Evolutionary conservation across 148 eudicot species (phyloP).

Genomic region (Euryodendron excelsum): DNA sequence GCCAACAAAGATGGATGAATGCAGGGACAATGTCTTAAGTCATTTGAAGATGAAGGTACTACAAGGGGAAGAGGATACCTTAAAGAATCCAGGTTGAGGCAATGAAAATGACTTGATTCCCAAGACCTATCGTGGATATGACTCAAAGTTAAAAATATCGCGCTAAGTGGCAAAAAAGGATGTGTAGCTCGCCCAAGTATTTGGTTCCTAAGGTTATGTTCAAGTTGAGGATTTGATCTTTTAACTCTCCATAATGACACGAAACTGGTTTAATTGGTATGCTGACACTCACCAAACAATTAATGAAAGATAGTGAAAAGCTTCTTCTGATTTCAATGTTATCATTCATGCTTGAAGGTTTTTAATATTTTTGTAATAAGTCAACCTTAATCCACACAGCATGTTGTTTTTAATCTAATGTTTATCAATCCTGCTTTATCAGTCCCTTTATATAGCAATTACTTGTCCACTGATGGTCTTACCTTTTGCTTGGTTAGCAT

Average conservation of each 20-base stretch:
- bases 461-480: background rate
- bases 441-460: background rate
- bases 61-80: background rate
- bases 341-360: background rate
- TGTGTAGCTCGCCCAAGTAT: background rate
- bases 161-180: no score
- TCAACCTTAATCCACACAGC: background rate
- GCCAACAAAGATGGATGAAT: background rate
- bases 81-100: background rate
- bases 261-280: background rate
- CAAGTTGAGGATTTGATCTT: background rate
- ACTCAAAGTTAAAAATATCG: background rate
- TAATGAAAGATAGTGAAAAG: background rate
- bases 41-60: background rate
- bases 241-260: background rate
- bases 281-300: background rate
- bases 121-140: background rate
- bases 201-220: background rate
- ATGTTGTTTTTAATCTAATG: background rate
- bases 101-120: background rate
- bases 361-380: background rate
- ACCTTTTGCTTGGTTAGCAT: constrained; percentile 41
- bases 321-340: background rate
- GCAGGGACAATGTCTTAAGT: background rate
- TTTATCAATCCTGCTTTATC: background rate